Evolutionary conservation across 225 moss, liverwort and hornwort genomes (phyloP), one percentile per base, ranked within the genome.

Genomic region (Lunularia cruciata): DNA sequence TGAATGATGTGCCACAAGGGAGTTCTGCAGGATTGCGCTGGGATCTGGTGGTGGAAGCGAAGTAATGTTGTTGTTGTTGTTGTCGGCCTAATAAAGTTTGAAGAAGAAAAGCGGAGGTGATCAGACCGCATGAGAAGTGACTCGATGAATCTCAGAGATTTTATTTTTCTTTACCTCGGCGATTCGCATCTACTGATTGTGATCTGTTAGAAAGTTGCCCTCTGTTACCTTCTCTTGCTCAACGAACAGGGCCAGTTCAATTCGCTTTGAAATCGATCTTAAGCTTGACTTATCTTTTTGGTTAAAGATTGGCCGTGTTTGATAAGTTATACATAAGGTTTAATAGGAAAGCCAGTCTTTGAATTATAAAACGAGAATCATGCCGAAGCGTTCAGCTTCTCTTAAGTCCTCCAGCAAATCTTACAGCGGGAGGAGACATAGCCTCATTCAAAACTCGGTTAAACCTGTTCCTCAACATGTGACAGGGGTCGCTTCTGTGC

Each of bases 391-490:
- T 60, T 60, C 60, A 60, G 6, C 60, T 60, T 39, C 27, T n/a
- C 60, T 60, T 36, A 60, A 60, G 60, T 37, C 36, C 38, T 60
- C 60, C 60, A 60, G 60, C n/a, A 60, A 60, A 60, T 60, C 60
- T 18, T 60, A 36, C 36, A 60, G 60, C 38, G 22, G 60, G 23
- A 60, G 60, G 38, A 60, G 60, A 37, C 60, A 37, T 60, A 60
- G 37, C n/a, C 60, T 36, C n/a, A 36, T 20, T 60, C 60, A 60
- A 5, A 60, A 37, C 60, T 60, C 60, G 38, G 36, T 60, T 22
- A 60, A 60, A 60, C 35, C 22, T n/a, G 36, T n/a, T 60, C 36
- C 60, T 60, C 36, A 60, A 13, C 35, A 60, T 39, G 60, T 35
- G 3, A 23, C 60, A 60, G 37, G 25, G 38, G 36, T 34, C 22